phyloP scores from a whole-genome alignment of 164 flowering plant species.

The Kingdonia uniflora region DNA sequence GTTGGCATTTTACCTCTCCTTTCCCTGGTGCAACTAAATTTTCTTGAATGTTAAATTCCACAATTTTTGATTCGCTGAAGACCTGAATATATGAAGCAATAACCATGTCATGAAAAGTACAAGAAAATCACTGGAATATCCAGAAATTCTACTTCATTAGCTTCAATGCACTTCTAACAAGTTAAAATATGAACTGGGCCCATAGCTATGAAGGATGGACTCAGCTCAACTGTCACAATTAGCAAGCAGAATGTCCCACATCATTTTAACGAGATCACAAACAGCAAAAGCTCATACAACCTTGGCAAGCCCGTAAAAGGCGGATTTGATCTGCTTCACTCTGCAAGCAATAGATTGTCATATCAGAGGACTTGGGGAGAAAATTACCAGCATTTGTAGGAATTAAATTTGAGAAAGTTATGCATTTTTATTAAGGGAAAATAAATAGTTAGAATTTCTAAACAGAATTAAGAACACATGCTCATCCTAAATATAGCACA shows the following conservation, averaged over 20 bases:
- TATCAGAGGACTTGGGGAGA: background rate
- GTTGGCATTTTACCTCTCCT: slow-evolving; percentile 39
- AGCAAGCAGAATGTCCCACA: too few relatives aligned
- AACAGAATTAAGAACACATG: too few relatives aligned
- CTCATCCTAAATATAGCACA: too few relatives aligned
- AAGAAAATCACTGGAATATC: background rate
- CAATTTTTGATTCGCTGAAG: slow-evolving; percentile 73
- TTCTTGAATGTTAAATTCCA: slow-evolving; percentile 57
- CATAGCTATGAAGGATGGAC: too few relatives aligned
- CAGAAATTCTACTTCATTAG: too few relatives aligned
- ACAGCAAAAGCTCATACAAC: slow-evolving; percentile 24
- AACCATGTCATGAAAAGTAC: background rate
- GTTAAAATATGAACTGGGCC: too few relatives aligned
- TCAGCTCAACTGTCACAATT: too few relatives aligned
- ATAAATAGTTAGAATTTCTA: too few relatives aligned
- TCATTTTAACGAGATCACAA: too few relatives aligned
- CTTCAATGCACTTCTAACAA: too few relatives aligned
- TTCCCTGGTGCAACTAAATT: slow-evolving; percentile 41
- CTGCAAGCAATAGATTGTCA: slow-evolving; percentile 27
- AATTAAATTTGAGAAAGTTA: background rate
- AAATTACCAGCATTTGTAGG: background rate
- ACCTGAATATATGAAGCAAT: slow-evolving; percentile 23
- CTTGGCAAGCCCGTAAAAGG: slow-evolving; percentile 75
- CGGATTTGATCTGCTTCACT: slow-evolving; percentile 77
- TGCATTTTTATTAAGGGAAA: too few relatives aligned